Base-by-base conservation (phyloP, 163 green algal species). In the Coccomyxa subellipsoidea region DNA sequence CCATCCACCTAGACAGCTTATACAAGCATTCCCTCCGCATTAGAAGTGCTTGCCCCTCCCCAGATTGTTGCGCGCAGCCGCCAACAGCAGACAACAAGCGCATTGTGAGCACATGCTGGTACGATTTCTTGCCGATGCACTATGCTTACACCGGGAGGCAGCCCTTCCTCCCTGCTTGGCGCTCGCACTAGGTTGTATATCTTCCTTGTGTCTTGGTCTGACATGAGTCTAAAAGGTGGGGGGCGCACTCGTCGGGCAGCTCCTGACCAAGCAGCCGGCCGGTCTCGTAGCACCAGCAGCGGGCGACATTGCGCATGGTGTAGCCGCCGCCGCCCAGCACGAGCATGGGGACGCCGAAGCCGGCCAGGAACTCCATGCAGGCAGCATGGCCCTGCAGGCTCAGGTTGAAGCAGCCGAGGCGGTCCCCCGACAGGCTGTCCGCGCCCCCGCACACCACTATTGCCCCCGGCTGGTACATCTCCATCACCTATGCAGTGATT, bases 351-450 rank as follows among this genome's bases (percentile, higher is more conserved):
- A 94, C 87, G 39, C 85, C 82, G 72, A 95, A 98, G 71, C 88
- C 92, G 78, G 92, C 91, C 88, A 98, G 87, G 88, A 97, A 98
- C 88, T 97, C 92, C 69, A 97, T 91, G 90, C 94, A 97, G 87
- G 92, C 83, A 38, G 88, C 85, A 80, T 97, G 93, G 25, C 92
- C 92, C 81, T 93, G 32, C 69, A 94, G 79, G 73, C 87, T 92
- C 15, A 96, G 85, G 86, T 95, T 95, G 91, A 99, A 99, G 92
- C 95, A 98, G 82, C 96, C 96, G 47, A 99, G 92, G 75, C 95
- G 91, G 90, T 99, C 96, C 34, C 93, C 95, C 0, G 88, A 92
- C 6, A 98, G 89, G 21, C 88, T 95, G 90, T 98, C 95, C 21
- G 95, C 95, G 40, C 95, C 95, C 38, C 90, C 93, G 88, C 94